These are phyloP conservation scores for Musa schizocarpa DNA, from an alignment of 176 grass and related monocot species.

Conservation along the genomic window DNA sequence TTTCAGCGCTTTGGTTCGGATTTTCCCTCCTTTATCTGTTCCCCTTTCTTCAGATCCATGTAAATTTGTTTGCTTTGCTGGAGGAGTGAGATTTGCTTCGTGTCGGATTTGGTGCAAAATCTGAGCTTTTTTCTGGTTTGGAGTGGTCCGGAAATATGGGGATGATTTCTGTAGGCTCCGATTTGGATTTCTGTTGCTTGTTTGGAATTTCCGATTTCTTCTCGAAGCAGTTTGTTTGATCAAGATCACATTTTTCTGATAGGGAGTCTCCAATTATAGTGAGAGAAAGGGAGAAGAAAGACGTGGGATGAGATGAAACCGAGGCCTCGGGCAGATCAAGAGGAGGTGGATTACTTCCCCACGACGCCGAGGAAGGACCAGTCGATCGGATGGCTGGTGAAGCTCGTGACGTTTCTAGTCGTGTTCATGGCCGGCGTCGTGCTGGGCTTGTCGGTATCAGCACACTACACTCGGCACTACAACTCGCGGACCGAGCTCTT, in stretches of 20 bases:
- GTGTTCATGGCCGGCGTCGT: constrained; percentile 52
- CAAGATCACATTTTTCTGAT: background rate
- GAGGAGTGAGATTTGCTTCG: background rate
- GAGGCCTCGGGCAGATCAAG: background rate
- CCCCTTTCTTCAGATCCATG: background rate
- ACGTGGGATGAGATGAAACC: constrained; percentile 12
- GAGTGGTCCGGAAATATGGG: background rate
- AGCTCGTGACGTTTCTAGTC: constrained; percentile 35
- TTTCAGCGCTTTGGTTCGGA: background rate
- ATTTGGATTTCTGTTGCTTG: background rate
- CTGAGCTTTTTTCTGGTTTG: background rate
- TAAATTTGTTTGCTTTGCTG: background rate
- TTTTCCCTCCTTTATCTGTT: background rate
- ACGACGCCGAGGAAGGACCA: constrained; percentile 30
- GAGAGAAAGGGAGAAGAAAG: background rate
- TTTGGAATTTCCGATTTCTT: background rate
- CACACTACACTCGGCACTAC: constrained; percentile 21
- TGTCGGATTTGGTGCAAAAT: background rate
- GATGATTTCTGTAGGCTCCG: background rate
- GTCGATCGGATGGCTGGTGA: constrained; percentile 32
- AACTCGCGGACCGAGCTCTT: constrained; percentile 4
- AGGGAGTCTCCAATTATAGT: background rate
- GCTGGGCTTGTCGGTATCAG: constrained; percentile 41
- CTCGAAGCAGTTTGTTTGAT: background rate
- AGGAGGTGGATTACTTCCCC: constrained; percentile 20